Evolutionary conservation across 2,329 filamentous ascomycete species (phyloP).

Genomic region (Macrophomina phaseolina): DNA sequence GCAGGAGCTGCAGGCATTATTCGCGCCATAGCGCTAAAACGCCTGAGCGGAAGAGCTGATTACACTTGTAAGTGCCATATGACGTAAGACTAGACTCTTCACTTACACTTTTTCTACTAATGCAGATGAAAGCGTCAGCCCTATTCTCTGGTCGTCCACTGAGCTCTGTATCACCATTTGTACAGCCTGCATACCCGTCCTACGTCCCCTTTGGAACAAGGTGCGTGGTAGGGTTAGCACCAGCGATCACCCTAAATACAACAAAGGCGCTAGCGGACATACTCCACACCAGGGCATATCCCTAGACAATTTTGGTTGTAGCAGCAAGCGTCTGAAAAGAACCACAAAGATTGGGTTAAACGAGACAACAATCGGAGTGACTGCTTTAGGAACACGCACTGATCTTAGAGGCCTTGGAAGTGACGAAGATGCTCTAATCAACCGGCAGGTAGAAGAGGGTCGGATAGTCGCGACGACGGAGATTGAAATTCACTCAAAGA

Average conservation of each 20-base stretch:
- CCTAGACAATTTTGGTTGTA: slow-evolving; percentile 4
- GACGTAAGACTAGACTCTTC: not conserved
- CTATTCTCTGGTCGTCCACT: slow-evolving; percentile 41
- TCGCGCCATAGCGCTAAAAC: slow-evolving; percentile 38
- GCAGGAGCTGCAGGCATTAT: slow-evolving; percentile 40
- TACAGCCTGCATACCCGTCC: slow-evolving; percentile 59
- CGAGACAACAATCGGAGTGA: slow-evolving; percentile 7
- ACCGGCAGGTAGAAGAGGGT: not conserved
- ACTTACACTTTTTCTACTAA: too few species aligned
- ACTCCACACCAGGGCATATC: slow-evolving; percentile 6
- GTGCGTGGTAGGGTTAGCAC: slow-evolving; percentile 1
- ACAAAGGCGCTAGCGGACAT: not conserved
- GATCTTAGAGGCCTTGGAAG: slow-evolving; percentile 9
- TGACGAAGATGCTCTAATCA: slow-evolving; percentile 5
- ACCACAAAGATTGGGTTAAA: slow-evolving; percentile 7
- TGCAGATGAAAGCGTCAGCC: slow-evolving; percentile 37
- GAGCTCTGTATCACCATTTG: slow-evolving; percentile 56
- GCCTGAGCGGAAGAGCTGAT: slow-evolving; percentile 36
- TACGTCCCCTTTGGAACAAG: slow-evolving; percentile 43
- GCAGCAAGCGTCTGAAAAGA: slow-evolving; percentile 1
- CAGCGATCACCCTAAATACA: not conserved
- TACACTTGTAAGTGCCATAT: slow-evolving; percentile 34
- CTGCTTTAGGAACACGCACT: not conserved
- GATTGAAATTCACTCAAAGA: slow-evolving; percentile 8
- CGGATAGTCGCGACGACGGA: slow-evolving; percentile 9